phyloP scores from a whole-genome alignment of 2,329 filamentous ascomycete genomes.

The Clonostachys chloroleuca region DNA sequence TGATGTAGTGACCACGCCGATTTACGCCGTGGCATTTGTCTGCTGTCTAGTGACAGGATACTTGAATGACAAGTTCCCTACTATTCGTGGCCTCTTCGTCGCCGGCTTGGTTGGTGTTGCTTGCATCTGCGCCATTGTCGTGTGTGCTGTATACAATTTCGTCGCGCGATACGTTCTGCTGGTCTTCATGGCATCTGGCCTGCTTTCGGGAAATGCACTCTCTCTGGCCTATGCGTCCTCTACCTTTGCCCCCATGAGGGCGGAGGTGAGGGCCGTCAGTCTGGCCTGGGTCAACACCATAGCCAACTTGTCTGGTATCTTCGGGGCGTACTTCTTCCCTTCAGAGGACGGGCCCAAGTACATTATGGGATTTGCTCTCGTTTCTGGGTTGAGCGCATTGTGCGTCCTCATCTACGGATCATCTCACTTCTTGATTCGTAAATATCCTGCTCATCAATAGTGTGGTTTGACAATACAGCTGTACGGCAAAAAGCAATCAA shows the following conservation, averaged over 20 bases:
- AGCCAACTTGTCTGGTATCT: slow-evolving; percentile 51
- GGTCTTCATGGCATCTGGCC: slow-evolving; percentile 48
- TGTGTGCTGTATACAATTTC: slow-evolving; percentile 45
- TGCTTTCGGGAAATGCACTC: slow-evolving; percentile 49
- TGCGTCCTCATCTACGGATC: slow-evolving; percentile 3
- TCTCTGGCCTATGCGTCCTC: slow-evolving; percentile 45
- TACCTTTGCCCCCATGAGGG: slow-evolving; percentile 42
- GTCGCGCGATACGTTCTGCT: slow-evolving; percentile 47
- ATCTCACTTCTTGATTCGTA: slow-evolving; percentile 5
- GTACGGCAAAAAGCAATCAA: too few relatives aligned
- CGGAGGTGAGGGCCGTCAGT: slow-evolving; percentile 39
- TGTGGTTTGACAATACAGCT: too few relatives aligned
- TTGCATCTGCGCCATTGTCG: slow-evolving; percentile 28
- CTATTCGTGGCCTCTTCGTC: slow-evolving; percentile 41
- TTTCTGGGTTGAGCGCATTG: slow-evolving; percentile 12
- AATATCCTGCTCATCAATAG: background rate
- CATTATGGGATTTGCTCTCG: slow-evolving; percentile 33
- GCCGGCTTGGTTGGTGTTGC: slow-evolving; percentile 37
- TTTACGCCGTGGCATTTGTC: slow-evolving; percentile 48
- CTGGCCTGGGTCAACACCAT: slow-evolving; percentile 50
- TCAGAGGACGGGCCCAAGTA: slow-evolving; percentile 41
- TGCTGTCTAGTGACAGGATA: slow-evolving; percentile 39
- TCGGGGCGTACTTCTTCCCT: slow-evolving; percentile 50
- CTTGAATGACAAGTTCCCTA: slow-evolving; percentile 37
- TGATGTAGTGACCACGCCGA: slow-evolving; percentile 27